A percentile compares a stretch with the other conserved stretches of the same genome.
These are phyloP conservation scores for Ustilago trichophora DNA, from an alignment of 1,284 basidiomycete genomes.

Conservation along the genomic window DNA sequence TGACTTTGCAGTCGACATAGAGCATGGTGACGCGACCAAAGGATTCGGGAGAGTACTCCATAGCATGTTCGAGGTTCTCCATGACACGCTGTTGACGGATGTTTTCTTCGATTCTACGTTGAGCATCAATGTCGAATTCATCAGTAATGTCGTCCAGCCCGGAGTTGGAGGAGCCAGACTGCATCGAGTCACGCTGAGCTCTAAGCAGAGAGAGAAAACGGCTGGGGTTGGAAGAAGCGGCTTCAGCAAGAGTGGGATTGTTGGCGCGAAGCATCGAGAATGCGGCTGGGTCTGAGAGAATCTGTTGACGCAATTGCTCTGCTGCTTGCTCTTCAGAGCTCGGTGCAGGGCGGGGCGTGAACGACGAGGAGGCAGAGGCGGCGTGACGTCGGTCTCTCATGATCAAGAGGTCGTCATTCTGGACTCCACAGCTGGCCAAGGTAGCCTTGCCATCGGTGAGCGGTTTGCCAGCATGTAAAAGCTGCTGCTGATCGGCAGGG, in stretches of 20 bases:
- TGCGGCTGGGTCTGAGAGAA: constrained; percentile 81
- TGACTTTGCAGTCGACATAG: constrained; percentile 84
- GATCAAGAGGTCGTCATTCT: constrained; percentile 56
- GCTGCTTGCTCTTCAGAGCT: constrained; percentile 73
- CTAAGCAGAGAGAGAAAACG: constrained; percentile 41
- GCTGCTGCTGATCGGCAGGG: constrained; percentile 45
- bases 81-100: constrained; percentile 88
- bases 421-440: constrained; percentile 50
- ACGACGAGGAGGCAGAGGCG: too few species aligned
- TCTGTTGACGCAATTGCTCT: constrained; percentile 87
- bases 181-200: constrained; percentile 28
- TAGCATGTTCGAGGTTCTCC: constrained; percentile 71
- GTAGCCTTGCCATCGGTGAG: constrained; percentile 47
- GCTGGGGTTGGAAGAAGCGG: constrained; percentile 8
- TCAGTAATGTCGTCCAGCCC: constrained; percentile 68
- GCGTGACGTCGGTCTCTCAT: constrained; percentile 19
- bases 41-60: constrained; percentile 76
- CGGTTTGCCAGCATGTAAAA: constrained; percentile 37
- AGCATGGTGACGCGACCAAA: constrained; percentile 97
- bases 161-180: constrained; percentile 74
- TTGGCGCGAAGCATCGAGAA: constrained; percentile 77
- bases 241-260: constrained; percentile 50
- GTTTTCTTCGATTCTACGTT: constrained; percentile 89
- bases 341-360: too few species aligned
- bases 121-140: constrained; percentile 83